These are phyloP conservation scores for Rhodotorula sphaerocarpa DNA, from an alignment of 768 basidiomycete genomes.

Conservation along the genomic window DNA sequence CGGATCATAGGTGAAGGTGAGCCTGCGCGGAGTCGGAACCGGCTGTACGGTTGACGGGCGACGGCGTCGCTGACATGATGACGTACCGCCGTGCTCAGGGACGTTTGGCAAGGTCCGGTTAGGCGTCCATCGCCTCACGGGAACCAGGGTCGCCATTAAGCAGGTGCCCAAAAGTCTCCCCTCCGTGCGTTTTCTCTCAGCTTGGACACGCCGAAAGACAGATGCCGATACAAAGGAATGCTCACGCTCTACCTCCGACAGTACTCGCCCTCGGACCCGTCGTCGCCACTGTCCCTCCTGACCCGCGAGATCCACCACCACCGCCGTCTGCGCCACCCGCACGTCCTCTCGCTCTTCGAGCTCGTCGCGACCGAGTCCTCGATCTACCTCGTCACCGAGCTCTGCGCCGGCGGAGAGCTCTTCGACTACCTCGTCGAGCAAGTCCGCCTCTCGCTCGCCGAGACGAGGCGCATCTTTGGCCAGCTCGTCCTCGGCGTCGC, in stretches of 20 bases:
- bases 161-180: constrained; percentile 85
- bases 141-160: constrained; percentile 88
- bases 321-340: constrained; percentile 87
- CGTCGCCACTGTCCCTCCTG: constrained; percentile 58
- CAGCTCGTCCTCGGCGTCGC: constrained; percentile 88
- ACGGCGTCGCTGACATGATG: background rate
- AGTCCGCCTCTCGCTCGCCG: constrained; percentile 72
- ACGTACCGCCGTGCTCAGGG: constrained; percentile 49
- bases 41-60: background rate
- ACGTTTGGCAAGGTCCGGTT: constrained; percentile 92
- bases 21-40: background rate
- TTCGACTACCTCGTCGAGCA: constrained; percentile 98
- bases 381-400: constrained; percentile 96
- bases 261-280: constrained; percentile 17
- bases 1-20: constrained; percentile 46
- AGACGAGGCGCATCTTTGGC: constrained; percentile 83
- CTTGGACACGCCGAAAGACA: background rate
- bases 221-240: too few relatives aligned
- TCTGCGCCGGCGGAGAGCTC: constrained; percentile 92
- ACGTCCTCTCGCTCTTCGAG: constrained; percentile 92
- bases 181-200: background rate
- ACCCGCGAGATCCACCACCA: constrained; percentile 99
- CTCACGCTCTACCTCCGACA: background rate
- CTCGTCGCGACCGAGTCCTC: constrained; percentile 91
- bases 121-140: constrained; percentile 86